Conservation (phyloP, 1,139 yeast species). For the Hemisphaericaspora xylofermentans region DNA sequence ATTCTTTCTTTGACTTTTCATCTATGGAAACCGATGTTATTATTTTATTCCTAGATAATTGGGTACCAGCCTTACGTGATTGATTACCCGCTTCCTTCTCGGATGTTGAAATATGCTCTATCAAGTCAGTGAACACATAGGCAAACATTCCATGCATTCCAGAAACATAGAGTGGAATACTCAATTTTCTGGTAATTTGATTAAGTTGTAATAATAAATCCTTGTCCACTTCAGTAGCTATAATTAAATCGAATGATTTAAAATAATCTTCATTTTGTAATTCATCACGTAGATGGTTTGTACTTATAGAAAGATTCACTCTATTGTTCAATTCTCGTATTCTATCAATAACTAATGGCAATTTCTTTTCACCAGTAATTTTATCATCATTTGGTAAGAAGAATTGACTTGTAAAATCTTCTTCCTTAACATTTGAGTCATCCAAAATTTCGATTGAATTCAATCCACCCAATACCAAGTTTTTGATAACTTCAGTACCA, state of each 20-base stretch:
- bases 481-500: constrained; percentile 80
- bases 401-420: constrained; percentile 77
- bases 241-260: constrained; percentile 63
- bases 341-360: constrained; percentile 52
- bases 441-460: constrained; percentile 77
- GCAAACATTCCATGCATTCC: constrained; percentile 83
- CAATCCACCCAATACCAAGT: constrained; percentile 84
- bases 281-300: constrained; percentile 28
- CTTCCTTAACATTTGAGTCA: constrained; percentile 49
- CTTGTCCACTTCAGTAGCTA: constrained; percentile 66
- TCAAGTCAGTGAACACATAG: constrained; percentile 74
- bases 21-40: constrained; percentile 45
- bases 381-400: constrained; percentile 58
- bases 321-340: constrained; percentile 77
- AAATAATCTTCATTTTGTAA: constrained; percentile 40
- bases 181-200: constrained; percentile 49
- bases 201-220: constrained; percentile 48
- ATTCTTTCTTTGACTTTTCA: constrained; percentile 42
- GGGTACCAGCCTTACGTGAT: constrained; percentile 44
- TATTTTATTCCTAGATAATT: constrained; percentile 50
- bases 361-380: constrained; percentile 50
- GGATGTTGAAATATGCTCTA: constrained; percentile 53
- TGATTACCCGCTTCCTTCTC: constrained; percentile 50
- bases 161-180: constrained; percentile 66
- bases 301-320: constrained; percentile 53